phyloP scores from a whole-genome alignment of 805 yeast genomes.

The Saccharomycopsis sp. region DNA sequence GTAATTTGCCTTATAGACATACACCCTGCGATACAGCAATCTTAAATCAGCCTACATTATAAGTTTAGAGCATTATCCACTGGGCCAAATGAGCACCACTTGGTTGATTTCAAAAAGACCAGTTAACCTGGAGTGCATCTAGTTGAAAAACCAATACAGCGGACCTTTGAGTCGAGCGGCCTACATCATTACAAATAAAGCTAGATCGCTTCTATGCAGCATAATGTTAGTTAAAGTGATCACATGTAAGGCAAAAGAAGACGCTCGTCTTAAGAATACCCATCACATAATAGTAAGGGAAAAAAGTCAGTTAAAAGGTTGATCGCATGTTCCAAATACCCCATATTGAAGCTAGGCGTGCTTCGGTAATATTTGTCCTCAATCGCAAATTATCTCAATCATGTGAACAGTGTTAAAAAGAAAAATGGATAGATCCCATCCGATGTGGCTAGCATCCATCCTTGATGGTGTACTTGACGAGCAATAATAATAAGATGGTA shows the following conservation, averaged over 20 bases:
- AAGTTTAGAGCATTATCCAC: too few species aligned
- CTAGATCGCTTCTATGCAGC: neutral
- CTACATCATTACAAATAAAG: too few species aligned
- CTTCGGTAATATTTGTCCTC: slow-evolving; percentile 35
- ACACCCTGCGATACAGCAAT: too few species aligned
- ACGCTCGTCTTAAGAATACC: neutral
- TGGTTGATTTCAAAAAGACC: too few species aligned
- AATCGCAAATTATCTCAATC: slow-evolving; percentile 54
- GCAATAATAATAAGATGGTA: neutral
- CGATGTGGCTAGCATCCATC: too few species aligned
- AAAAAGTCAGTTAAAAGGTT: slow-evolving; percentile 20
- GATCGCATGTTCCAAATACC: slow-evolving; percentile 33
- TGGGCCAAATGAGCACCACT: too few species aligned
- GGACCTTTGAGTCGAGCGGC: too few species aligned
- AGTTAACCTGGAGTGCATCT: too few species aligned
- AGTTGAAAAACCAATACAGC: too few species aligned
- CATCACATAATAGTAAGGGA: neutral
- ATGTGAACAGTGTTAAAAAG: slow-evolving; percentile 20
- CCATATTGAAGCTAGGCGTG: slow-evolving; percentile 43
- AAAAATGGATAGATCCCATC: too few species aligned
- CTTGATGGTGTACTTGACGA: neutral
- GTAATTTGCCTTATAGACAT: too few species aligned
- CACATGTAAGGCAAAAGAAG: neutral
- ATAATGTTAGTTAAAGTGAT: neutral
- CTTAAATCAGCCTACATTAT: too few species aligned